Conservation (phyloP, 192 early-diverging fungal genomes). For the Coemansia sp. region DNA sequence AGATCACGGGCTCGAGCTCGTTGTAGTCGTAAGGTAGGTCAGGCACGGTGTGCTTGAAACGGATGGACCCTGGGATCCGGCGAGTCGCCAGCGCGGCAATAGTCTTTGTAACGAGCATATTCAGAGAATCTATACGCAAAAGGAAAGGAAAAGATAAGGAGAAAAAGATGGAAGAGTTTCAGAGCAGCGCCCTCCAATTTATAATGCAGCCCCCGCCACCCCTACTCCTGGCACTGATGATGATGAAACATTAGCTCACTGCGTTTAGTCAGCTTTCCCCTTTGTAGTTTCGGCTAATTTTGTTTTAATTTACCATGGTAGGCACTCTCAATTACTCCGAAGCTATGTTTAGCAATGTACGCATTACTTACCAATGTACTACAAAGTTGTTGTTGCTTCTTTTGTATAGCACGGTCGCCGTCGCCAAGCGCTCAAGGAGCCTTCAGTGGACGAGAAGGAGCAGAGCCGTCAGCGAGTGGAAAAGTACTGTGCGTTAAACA, state of each 20-base stretch:
- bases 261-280: not conserved
- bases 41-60: slow-evolving; percentile 80
- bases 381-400: slow-evolving; percentile 2
- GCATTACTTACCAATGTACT: too few species aligned
- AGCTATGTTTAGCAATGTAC: too few species aligned
- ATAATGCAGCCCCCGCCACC: not conserved
- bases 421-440: slow-evolving; percentile 34
- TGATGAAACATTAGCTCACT: not conserved
- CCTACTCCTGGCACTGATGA: not conserved
- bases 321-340: not conserved
- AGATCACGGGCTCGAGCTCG: slow-evolving; percentile 92
- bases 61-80: slow-evolving; percentile 20
- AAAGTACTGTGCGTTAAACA: slow-evolving; percentile 47
- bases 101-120: slow-evolving; percentile 20
- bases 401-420: slow-evolving; percentile 41
- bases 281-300: slow-evolving; percentile 16
- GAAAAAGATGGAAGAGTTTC: not conserved
- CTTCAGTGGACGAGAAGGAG: slow-evolving; percentile 29
- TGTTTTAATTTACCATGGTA: slow-evolving; percentile 26
- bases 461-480: slow-evolving; percentile 37
- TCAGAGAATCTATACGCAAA: slow-evolving; percentile 1
- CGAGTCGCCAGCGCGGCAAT: slow-evolving; percentile 10
- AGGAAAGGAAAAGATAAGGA: slow-evolving; percentile 1
- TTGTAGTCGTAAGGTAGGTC: slow-evolving; percentile 86
- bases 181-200: not conserved